phyloP scores from a whole-genome alignment of 164 flowering plant species.

The Nelumbo lutea region DNA sequence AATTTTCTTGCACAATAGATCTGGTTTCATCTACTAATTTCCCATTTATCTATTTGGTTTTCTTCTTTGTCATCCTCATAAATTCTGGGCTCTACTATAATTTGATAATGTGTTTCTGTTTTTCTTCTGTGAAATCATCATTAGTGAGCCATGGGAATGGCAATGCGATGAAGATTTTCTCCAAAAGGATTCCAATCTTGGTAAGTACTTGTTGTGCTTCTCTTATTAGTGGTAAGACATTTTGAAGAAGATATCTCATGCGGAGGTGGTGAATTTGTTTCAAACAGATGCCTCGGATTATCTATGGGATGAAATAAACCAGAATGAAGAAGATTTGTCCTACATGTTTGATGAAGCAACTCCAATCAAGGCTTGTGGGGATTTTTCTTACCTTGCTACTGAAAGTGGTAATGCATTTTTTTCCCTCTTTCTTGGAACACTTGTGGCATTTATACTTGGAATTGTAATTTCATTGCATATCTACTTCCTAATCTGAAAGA shows the following conservation, averaged over 20 bases:
- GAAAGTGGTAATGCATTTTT: constrained; percentile 27
- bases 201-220: constrained; percentile 22
- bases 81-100: too few relatives aligned
- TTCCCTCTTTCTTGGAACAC: background rate
- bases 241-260: constrained; percentile 1
- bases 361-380: constrained; percentile 76
- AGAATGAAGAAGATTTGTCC: constrained; percentile 51
- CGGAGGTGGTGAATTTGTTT: constrained; percentile 5
- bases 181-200: constrained; percentile 32
- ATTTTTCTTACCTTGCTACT: constrained; percentile 42
- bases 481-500: constrained; percentile 7
- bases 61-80: too few relatives aligned
- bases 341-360: constrained; percentile 67
- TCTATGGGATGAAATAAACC: constrained; percentile 42
- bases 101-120: background rate
- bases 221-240: background rate
- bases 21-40: too few relatives aligned
- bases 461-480: background rate
- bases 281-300: constrained; percentile 36
- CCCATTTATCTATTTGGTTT: too few relatives aligned
- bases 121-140: constrained; percentile 19
- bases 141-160: constrained; percentile 49
- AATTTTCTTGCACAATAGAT: too few relatives aligned
- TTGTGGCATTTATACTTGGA: background rate
- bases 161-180: constrained; percentile 31